Percentiles rank a stretch among this genome's conserved stretches.
phyloP scores from a whole-genome alignment of 2,329 filamentous ascomycete species.

The Trichoderma sp. region DNA sequence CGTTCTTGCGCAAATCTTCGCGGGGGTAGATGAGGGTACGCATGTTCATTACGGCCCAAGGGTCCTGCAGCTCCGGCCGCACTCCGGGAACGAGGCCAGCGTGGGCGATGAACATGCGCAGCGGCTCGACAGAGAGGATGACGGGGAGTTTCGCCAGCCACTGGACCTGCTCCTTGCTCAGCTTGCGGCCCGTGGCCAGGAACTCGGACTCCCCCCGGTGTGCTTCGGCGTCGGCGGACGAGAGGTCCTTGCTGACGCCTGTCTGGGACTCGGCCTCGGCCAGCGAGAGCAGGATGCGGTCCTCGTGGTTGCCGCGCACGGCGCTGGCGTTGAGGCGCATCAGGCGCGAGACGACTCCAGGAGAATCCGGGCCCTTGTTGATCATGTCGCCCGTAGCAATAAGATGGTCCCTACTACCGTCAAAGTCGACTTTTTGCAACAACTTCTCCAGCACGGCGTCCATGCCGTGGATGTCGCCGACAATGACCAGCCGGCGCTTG shows the following conservation, averaged over 20 bases:
- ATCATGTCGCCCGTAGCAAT: slow-evolving; percentile 77
- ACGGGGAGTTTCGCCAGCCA: slow-evolving; percentile 73
- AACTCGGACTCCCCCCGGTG: slow-evolving; percentile 39
- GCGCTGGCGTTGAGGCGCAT: slow-evolving; percentile 72
- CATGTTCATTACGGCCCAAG: slow-evolving; percentile 89
- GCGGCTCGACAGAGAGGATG: slow-evolving; percentile 68
- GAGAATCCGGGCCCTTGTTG: slow-evolving; percentile 81
- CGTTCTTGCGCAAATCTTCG: slow-evolving; percentile 39
- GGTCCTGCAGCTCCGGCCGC: slow-evolving; percentile 66
- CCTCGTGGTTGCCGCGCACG: slow-evolving; percentile 92
- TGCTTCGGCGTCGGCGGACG: slow-evolving; percentile 24
- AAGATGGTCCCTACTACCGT: slow-evolving; percentile 61
- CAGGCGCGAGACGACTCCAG: slow-evolving; percentile 72
- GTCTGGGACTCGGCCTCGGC: slow-evolving; percentile 27
- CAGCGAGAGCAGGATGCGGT: slow-evolving; percentile 71
- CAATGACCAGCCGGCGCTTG: slow-evolving; percentile 65
- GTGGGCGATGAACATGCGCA: slow-evolving; percentile 72
- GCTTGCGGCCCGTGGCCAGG: slow-evolving; percentile 55
- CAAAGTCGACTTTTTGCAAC: slow-evolving; percentile 64
- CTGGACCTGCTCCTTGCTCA: slow-evolving; percentile 56
- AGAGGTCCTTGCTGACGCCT: slow-evolving; percentile 29
- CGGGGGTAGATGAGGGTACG: slow-evolving; percentile 64
- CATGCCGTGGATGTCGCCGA: slow-evolving; percentile 94
- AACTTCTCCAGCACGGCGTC: slow-evolving; percentile 62
- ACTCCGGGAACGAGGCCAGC: slow-evolving; percentile 79